phyloP scores from a whole-genome alignment of 2,329 filamentous ascomycete species.

The Zymoseptoria brevis region DNA sequence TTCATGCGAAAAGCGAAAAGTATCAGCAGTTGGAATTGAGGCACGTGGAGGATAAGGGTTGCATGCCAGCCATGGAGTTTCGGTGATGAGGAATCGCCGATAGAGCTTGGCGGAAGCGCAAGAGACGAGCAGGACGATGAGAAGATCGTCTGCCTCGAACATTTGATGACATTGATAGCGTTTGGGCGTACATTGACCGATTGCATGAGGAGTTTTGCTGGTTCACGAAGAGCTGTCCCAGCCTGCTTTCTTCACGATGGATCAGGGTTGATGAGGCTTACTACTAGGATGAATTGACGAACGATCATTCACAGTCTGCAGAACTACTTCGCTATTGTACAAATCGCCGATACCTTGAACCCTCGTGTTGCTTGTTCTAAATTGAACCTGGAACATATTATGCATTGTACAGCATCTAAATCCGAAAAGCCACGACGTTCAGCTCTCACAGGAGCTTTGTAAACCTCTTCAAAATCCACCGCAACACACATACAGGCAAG shows the following conservation, averaged over 20 bases:
- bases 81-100: slow-evolving; percentile 45
- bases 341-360: neutral
- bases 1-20: slow-evolving; percentile 97
- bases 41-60: slow-evolving; percentile 77
- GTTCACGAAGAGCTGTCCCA: neutral
- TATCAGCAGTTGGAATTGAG: slow-evolving; percentile 90
- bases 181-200: slow-evolving; percentile 11
- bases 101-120: too few relatives aligned
- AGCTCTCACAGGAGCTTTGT: too few relatives aligned
- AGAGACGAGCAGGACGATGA: neutral
- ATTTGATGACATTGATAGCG: slow-evolving; percentile 15
- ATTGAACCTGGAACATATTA: neutral
- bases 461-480: too few relatives aligned
- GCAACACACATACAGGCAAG: too few relatives aligned
- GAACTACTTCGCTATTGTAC: neutral
- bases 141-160: neutral
- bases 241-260: neutral
- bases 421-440: neutral
- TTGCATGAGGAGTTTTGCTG: neutral
- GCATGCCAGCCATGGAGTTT: slow-evolving; percentile 82
- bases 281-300: neutral
- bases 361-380: neutral
- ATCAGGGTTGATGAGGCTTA: neutral
- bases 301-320: neutral
- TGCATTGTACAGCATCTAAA: neutral